phyloP scores from a whole-genome alignment of 75 land plant genomes.

The Sequoia sempervirens region DNA sequence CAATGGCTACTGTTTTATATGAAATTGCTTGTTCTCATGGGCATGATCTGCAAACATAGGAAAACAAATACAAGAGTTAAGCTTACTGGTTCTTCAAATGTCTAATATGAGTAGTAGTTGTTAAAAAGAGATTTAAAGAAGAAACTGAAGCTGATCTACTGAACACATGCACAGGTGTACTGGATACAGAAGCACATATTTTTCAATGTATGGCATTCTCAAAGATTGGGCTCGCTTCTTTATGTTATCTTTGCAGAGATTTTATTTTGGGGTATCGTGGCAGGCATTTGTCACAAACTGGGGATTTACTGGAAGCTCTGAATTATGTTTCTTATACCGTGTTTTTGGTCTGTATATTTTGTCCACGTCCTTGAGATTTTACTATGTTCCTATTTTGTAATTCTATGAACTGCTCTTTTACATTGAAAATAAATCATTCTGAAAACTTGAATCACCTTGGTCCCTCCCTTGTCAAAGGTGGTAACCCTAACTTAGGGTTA shows the following conservation, averaged over 20 bases:
- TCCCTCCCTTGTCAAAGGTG: no score
- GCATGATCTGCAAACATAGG: neutral
- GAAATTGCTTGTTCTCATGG: neutral
- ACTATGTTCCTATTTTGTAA: neutral
- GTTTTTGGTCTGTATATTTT: neutral
- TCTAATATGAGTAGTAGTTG: neutral
- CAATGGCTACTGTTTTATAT: neutral
- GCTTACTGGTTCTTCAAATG: neutral
- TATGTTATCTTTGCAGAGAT: conserved; percentile 65
- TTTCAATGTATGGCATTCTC: conserved; percentile 45
- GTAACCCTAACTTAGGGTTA: no score
- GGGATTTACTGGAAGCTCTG: conserved; percentile 63
- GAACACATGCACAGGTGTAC: conserved; percentile 28
- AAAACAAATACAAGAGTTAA: neutral
- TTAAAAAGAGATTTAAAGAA: neutral
- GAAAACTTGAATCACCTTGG: no score
- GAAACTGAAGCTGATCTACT: neutral
- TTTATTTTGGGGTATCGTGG: conserved; percentile 39
- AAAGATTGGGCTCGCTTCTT: conserved; percentile 40
- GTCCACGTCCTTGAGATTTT: neutral
- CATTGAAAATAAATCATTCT: neutral
- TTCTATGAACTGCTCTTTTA: neutral
- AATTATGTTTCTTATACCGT: neutral
- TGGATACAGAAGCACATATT: conserved; percentile 62
- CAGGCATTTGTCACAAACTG: conserved; percentile 52